Conservation (phyloP, 2,329 filamentous ascomycete genomes). For the Aureobasidium zeae region DNA sequence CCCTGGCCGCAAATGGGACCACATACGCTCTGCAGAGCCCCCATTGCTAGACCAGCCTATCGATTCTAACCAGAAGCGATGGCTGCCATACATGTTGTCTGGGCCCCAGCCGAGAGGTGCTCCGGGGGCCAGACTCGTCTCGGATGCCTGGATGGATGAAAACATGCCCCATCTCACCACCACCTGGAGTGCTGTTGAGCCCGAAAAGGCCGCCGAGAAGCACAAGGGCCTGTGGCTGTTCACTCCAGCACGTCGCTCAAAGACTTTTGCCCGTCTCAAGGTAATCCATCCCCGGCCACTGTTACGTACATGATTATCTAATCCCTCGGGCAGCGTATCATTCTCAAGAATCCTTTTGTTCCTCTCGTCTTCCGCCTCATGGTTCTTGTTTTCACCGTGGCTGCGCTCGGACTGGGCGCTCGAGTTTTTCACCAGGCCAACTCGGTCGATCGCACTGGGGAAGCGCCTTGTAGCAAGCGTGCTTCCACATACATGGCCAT, state of each 20-base stretch:
- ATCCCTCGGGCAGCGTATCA: conserved; percentile 37
- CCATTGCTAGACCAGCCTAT: conserved; percentile 28
- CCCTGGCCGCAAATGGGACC: conserved; percentile 30
- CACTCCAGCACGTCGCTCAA: conserved; percentile 39
- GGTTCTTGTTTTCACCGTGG: conserved; percentile 72
- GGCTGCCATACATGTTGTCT: conserved; percentile 30
- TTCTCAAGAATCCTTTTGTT: conserved; percentile 75
- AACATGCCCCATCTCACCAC: conserved; percentile 39
- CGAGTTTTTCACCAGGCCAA: conserved; percentile 53
- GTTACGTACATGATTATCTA: no score
- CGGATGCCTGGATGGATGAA: conserved; percentile 40
- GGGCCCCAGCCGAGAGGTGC: conserved; percentile 28
- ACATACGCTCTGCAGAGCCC: conserved; percentile 27
- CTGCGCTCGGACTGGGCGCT: conserved; percentile 69
- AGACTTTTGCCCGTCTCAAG: conserved; percentile 52
- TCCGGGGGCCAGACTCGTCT: conserved; percentile 28
- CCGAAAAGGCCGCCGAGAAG: conserved; percentile 41
- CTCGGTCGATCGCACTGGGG: conserved; percentile 27
- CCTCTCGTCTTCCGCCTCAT: conserved; percentile 74
- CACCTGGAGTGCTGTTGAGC: conserved; percentile 47
- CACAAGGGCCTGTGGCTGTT: conserved; percentile 42
- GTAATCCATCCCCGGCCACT: conserved; percentile 15
- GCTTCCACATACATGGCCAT: conserved; percentile 78
- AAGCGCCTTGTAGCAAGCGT: conserved; percentile 32
- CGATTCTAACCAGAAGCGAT: conserved; percentile 27